These are phyloP conservation scores for Alternaria gansuensis DNA, from an alignment of 2,329 filamentous ascomycete species.

Conservation along the genomic window DNA sequence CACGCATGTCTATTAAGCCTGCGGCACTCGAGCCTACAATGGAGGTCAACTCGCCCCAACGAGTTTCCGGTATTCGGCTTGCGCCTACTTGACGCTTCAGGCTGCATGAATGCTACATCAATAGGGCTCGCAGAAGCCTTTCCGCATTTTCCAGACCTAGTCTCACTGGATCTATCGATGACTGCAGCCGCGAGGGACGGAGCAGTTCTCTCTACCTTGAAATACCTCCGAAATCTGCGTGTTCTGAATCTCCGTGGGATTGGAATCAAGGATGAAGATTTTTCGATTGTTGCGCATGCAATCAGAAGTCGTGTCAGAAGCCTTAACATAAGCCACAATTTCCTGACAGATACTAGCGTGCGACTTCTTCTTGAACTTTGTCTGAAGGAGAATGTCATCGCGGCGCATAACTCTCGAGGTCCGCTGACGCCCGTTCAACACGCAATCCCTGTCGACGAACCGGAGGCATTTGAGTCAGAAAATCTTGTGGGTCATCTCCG, in stretches of 20 bases:
- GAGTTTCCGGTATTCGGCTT: slow-evolving; percentile 57
- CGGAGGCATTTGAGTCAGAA: slow-evolving; percentile 50
- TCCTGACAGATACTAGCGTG: slow-evolving; percentile 65
- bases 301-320: slow-evolving; percentile 64
- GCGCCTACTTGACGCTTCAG: slow-evolving; percentile 65
- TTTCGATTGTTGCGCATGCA: slow-evolving; percentile 61
- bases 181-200: slow-evolving; percentile 61
- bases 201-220: slow-evolving; percentile 59
- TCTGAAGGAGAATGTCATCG: slow-evolving; percentile 49
- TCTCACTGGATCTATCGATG: slow-evolving; percentile 67
- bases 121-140: slow-evolving; percentile 62
- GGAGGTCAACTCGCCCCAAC: slow-evolving; percentile 30
- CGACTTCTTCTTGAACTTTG: slow-evolving; percentile 62
- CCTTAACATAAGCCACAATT: slow-evolving; percentile 66
- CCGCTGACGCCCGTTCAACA: slow-evolving; percentile 37
- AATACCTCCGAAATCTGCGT: slow-evolving; percentile 61
- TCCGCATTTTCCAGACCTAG: slow-evolving; percentile 61
- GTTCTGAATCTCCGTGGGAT: slow-evolving; percentile 66
- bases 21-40: slow-evolving; percentile 47
- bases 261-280: slow-evolving; percentile 62
- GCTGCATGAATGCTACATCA: slow-evolving; percentile 67
- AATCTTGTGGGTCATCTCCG: slow-evolving; percentile 64
- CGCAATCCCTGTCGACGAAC: slow-evolving; percentile 49
- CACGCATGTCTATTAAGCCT: slow-evolving; percentile 65
- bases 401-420: slow-evolving; percentile 21